Percentiles rank a stretch among this genome's conserved stretches.
phyloP scores from a whole-genome alignment of 306 rosid species.

The Prunus fruticosa region DNA sequence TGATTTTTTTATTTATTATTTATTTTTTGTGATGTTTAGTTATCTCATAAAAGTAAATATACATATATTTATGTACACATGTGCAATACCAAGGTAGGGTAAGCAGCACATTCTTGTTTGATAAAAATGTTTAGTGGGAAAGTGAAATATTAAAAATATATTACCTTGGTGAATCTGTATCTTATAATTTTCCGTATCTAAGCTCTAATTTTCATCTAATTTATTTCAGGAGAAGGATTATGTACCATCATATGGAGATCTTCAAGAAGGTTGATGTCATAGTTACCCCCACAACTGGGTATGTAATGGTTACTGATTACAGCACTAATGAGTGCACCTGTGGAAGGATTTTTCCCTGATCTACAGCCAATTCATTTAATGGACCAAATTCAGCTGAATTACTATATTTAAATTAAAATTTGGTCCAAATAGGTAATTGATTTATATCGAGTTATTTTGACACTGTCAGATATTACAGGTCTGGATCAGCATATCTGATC shows the following conservation, averaged over 20 bases:
- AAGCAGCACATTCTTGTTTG: no score
- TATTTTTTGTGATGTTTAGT: background rate
- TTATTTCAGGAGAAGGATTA: conserved; percentile 76
- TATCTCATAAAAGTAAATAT: background rate
- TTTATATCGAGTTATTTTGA: no score
- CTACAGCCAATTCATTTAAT: background rate
- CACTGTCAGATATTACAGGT: background rate
- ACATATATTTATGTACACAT: background rate
- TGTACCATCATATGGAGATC: conserved; percentile 87
- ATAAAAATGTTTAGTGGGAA: background rate
- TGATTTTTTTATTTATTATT: background rate
- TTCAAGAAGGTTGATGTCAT: conserved; percentile 89
- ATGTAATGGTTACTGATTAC: conserved; percentile 24
- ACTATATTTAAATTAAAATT: background rate
- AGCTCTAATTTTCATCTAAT: conserved; percentile 7
- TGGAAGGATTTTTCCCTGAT: background rate
- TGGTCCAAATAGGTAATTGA: background rate
- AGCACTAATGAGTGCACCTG: conserved; percentile 14
- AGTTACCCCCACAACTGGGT: conserved; percentile 99
- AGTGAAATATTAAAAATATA: background rate
- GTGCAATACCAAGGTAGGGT: background rate
- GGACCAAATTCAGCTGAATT: background rate
- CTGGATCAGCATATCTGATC: background rate
- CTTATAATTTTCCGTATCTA: background rate
- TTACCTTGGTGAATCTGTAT: conserved; percentile 5